Percentiles rank a stretch among this genome's conserved stretches.
Conservation (phyloP, 208 protist genomes). For the Acanthamoeba polyphaga region DNA sequence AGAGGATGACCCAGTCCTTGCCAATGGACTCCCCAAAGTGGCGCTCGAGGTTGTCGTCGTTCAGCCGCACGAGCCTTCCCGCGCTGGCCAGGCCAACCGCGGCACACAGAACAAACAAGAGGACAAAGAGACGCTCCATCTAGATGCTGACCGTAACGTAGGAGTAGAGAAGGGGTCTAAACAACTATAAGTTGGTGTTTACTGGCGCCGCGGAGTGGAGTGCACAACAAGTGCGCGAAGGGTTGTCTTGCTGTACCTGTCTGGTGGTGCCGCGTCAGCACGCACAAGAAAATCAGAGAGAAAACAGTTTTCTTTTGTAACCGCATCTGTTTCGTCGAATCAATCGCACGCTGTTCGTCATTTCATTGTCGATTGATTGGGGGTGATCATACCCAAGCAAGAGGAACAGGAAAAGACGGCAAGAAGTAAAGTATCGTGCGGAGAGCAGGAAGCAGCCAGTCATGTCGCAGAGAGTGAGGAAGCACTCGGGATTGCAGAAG, state of each 20-base stretch:
- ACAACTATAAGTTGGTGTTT: not conserved
- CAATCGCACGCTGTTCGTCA: no score
- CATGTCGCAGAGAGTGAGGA: slow-evolving; percentile 32
- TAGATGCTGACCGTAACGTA: not conserved
- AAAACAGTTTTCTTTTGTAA: not conserved
- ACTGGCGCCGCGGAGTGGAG: not conserved
- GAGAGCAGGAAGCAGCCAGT: not conserved
- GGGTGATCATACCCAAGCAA: not conserved
- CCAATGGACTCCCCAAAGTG: not conserved
- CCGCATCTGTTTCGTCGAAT: no score
- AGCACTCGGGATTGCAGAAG: slow-evolving; percentile 52
- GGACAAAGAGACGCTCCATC: not conserved
- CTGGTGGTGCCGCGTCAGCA: not conserved
- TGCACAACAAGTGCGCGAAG: not conserved
- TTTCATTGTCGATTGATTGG: not conserved
- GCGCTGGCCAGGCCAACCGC: not conserved
- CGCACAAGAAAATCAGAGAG: no score
- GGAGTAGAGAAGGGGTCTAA: not conserved
- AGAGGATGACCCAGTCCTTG: slow-evolving; percentile 16
- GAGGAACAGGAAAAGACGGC: not conserved
- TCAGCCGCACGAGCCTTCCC: not conserved
- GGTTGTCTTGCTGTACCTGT: not conserved
- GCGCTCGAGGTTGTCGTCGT: slow-evolving; percentile 5
- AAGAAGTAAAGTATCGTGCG: no score
- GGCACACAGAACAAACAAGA: not conserved